These are phyloP conservation scores for Tremella fuciformis DNA, from an alignment of 768 basidiomycete genomes.

Conservation along the genomic window DNA sequence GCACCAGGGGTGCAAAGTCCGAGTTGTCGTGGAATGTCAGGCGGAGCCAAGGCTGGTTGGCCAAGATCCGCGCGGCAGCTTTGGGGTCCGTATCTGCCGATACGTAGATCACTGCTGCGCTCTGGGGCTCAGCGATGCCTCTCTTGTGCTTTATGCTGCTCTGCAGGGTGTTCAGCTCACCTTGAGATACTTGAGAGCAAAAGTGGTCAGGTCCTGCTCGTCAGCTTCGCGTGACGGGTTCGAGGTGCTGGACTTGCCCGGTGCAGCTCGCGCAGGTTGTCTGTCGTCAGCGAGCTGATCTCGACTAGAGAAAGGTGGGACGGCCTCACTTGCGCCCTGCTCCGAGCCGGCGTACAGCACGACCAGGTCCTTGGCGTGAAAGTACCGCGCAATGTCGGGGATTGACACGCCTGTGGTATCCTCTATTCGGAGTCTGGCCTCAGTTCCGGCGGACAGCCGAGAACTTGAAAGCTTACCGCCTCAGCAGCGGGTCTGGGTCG, in stretches of 20 bases:
- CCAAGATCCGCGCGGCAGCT: conserved; percentile 21
- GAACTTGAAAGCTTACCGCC: conserved; percentile 35
- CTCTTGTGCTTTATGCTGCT: neutral
- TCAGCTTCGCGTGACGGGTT: neutral
- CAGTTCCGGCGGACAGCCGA: conserved; percentile 3
- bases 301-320: neutral
- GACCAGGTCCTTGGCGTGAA: conserved; percentile 42
- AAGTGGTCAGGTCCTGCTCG: conserved; percentile 31
- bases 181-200: conserved; percentile 28
- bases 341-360: conserved; percentile 47
- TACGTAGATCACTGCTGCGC: conserved; percentile 44
- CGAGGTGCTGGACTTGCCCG: conserved; percentile 24
- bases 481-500: conserved; percentile 34
- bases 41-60: conserved; percentile 44
- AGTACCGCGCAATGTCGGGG: conserved; percentile 34
- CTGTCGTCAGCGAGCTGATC: conserved; percentile 11
- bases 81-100: conserved; percentile 39
- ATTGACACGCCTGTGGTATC: conserved; percentile 42
- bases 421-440: conserved; percentile 39
- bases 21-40: conserved; percentile 47
- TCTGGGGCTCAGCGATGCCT: conserved; percentile 9
- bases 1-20: conserved; percentile 45
- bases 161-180: conserved; percentile 4
- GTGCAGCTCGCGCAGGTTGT: conserved; percentile 37
- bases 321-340: conserved; percentile 35